phyloP scores from a whole-genome alignment of 192 early-diverging fungal genomes.

The Coemansia sp. region DNA sequence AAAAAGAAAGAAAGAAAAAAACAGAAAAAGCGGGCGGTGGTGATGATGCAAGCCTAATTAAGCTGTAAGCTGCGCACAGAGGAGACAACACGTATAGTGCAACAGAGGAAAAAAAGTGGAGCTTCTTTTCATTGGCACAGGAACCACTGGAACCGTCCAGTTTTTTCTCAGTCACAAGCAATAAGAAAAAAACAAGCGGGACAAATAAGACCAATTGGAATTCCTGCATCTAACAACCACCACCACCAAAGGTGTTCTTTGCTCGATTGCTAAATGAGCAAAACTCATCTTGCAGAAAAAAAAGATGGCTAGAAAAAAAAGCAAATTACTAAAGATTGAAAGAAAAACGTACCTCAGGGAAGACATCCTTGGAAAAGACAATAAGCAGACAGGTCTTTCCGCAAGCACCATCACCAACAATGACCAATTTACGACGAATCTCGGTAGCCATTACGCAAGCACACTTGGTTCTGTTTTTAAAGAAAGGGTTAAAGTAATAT shows the following conservation, averaged over 20 bases:
- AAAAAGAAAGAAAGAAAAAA: background rate
- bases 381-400: conserved; percentile 91
- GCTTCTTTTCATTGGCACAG: conserved; percentile 3
- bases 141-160: background rate
- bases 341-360: conserved; percentile 72
- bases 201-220: too few relatives aligned
- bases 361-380: conserved; percentile 79
- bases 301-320: background rate
- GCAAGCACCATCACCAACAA: conserved; percentile 92
- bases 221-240: too few relatives aligned
- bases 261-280: background rate
- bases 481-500: conserved; percentile 8
- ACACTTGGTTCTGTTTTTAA: conserved; percentile 10
- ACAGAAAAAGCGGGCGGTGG: background rate
- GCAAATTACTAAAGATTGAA: conserved; percentile 1
- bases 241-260: too few relatives aligned
- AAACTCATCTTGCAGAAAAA: background rate
- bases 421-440: conserved; percentile 74
- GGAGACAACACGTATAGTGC: conserved; percentile 7
- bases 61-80: background rate
- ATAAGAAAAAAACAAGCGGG: too few relatives aligned
- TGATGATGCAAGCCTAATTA: background rate
- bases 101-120: background rate
- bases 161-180: too few relatives aligned
- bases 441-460: conserved; percentile 40